Conservation (phyloP, 805 yeast species). For the Saccharomycopsis sp. region DNA sequence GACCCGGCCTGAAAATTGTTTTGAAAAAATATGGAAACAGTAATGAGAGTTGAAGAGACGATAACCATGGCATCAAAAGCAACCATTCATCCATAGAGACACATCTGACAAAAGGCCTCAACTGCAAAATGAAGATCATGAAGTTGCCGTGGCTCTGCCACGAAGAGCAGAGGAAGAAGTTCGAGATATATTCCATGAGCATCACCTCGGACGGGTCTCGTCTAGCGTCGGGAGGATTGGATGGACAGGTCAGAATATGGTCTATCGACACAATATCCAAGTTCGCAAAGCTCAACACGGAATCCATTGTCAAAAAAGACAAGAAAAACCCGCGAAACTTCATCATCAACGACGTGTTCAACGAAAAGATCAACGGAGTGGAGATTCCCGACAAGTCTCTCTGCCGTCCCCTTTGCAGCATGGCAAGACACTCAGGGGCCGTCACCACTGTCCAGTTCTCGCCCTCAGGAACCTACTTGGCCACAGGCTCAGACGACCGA, state of each 20-base stretch:
- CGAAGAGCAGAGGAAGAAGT: slow-evolving; percentile 67
- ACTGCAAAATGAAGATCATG: slow-evolving; percentile 51
- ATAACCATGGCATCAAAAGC: too few species aligned
- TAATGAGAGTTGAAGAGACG: too few species aligned
- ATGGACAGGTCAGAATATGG: slow-evolving; percentile 93
- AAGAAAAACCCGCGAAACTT: not conserved
- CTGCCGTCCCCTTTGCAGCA: slow-evolving; percentile 70
- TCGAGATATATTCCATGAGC: slow-evolving; percentile 80
- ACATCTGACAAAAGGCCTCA: too few species aligned
- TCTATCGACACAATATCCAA: slow-evolving; percentile 48
- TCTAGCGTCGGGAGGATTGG: slow-evolving; percentile 85
- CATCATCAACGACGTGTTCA: not conserved
- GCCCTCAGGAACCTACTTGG: slow-evolving; percentile 85
- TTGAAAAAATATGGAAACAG: too few species aligned
- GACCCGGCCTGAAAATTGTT: too few species aligned
- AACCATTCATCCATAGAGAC: too few species aligned
- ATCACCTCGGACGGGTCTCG: slow-evolving; percentile 78
- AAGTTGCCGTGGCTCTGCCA: slow-evolving; percentile 72
- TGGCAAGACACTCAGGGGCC: slow-evolving; percentile 95
- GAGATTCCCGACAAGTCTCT: slow-evolving; percentile 26
- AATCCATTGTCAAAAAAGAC: slow-evolving; percentile 8
- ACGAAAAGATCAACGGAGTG: not conserved
- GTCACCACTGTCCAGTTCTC: slow-evolving; percentile 91
- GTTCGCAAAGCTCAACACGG: slow-evolving; percentile 26
- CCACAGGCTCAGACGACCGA: slow-evolving; percentile 93